Percentiles rank a stretch among this genome's conserved stretches.
These are phyloP conservation scores for Raphanus hybrid DNA, from an alignment of 441 rosid species.

Conservation along the genomic window DNA sequence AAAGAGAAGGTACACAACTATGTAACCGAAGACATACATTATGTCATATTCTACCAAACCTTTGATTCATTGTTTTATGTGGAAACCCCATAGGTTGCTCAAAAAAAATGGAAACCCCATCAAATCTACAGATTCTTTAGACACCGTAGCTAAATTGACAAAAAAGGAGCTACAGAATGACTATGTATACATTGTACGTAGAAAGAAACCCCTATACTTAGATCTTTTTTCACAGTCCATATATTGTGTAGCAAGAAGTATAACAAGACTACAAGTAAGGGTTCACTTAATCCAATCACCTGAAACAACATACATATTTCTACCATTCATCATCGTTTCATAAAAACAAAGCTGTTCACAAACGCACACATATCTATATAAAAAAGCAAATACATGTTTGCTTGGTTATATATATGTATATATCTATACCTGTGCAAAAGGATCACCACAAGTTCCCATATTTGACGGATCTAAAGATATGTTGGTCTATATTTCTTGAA, in stretches of 20 bases:
- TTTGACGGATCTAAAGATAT: background rate
- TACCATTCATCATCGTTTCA: background rate
- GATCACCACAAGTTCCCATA: background rate
- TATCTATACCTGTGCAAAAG: constrained; percentile 18
- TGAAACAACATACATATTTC: background rate
- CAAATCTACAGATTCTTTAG: background rate
- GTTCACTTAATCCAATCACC: background rate
- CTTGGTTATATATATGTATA: background rate
- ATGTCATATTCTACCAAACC: constrained; percentile 3
- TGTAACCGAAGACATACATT: constrained; percentile 30
- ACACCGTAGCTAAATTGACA: background rate
- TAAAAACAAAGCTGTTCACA: background rate
- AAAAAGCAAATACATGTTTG: background rate
- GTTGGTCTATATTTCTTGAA: background rate
- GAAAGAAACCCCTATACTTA: constrained; percentile 17
- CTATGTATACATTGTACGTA: constrained; percentile 9
- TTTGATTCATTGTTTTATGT: background rate
- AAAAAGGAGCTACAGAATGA: background rate
- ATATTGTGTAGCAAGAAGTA: background rate
- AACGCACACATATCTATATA: constrained; percentile 2
- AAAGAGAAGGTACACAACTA: constrained; percentile 27
- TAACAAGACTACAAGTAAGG: background rate
- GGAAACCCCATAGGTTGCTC: background rate
- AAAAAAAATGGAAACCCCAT: background rate
- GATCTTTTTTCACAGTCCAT: background rate